Conservation (phyloP, 192 early-diverging fungal genomes). For the Umbelopsis ramanniana region DNA sequence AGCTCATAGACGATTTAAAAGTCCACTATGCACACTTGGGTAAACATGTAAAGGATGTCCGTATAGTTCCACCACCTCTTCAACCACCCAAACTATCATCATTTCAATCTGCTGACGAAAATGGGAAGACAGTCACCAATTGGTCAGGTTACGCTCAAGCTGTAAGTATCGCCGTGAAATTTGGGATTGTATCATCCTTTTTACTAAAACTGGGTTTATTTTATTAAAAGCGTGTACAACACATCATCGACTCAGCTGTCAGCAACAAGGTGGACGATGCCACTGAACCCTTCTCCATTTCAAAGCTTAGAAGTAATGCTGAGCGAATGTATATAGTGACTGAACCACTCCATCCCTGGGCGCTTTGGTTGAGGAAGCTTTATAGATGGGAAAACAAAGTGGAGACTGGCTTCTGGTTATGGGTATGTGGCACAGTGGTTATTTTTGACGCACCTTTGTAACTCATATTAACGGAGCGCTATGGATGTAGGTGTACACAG, state of each 20-base stretch:
- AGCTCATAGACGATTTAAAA: conserved; percentile 10
- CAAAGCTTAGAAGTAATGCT: conserved; percentile 13
- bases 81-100: conserved; percentile 2
- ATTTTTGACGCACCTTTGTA: not conserved
- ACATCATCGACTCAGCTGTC: conserved; percentile 22
- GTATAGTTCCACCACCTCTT: not conserved
- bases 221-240: conserved; percentile 23
- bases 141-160: conserved; percentile 29
- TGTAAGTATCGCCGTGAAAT: not conserved
- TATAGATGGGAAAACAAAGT: conserved; percentile 36
- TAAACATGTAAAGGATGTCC: conserved; percentile 35
- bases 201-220: not conserved
- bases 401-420: conserved; percentile 13
- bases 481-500: conserved; percentile 24
- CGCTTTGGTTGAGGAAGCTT: conserved; percentile 17
- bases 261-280: conserved; percentile 24
- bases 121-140: conserved; percentile 13
- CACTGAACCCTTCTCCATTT: conserved; percentile 27
- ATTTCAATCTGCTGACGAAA: conserved; percentile 5
- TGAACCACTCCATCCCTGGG: conserved; percentile 11
- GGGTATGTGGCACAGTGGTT: conserved; percentile 15
- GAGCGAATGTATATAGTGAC: conserved; percentile 27
- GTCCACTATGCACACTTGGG: conserved; percentile 26
- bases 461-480: not conserved
- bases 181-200: not conserved